Evolutionary conservation across 371 early-diverging fungal genomes (phyloP), one percentile per base, ranked within the genome.

Genomic region (Furculomyces boomerangus): DNA sequence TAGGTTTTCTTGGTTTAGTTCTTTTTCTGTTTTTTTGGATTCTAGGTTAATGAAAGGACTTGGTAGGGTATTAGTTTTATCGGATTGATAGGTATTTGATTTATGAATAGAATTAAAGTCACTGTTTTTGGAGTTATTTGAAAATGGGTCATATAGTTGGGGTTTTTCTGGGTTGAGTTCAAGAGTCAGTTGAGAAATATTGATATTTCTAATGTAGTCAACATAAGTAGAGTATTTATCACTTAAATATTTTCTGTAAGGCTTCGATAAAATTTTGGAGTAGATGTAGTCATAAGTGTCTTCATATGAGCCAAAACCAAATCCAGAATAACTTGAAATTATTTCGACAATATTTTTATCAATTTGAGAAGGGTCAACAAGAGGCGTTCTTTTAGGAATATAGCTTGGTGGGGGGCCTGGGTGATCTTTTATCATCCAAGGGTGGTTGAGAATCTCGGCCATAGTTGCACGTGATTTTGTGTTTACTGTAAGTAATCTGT

Each of bases 241-340:
- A 13, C 7, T 8, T 13, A 49, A 20, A 49, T 26, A 49, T 45
- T 41, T 35, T 13, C 61, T 61, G 53, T 69, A 69, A 63, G 64
- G 61, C 39, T 66, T 62, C 46, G 59, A 75, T 25, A 62, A 66
- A 30, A 88, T 71, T 30, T 81, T 72, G 2, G 68, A 61, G 53
- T 83, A 74, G 8, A 86, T 58, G 14, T 78, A 74, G 20, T 67
- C 54, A 54, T 75, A 72, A 58, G 85, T 84, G 45, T 84, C 79
- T 35, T 79, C 77, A 45, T 81, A 81, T 0, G 78, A 71, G 27
- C 90, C 90, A 75, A 90, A 88, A 16, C 87, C 88, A 65, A 91
- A 93, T 0, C 88, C 93, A n/a, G 65, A 35, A 35, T 45, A 13
- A 7, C n/a, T 45, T 8, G 46, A 24, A 45, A 45, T 27, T 45